Conservation (phyloP, 2,329 filamentous ascomycete genomes). For the Ascocoryne sarcoides region DNA sequence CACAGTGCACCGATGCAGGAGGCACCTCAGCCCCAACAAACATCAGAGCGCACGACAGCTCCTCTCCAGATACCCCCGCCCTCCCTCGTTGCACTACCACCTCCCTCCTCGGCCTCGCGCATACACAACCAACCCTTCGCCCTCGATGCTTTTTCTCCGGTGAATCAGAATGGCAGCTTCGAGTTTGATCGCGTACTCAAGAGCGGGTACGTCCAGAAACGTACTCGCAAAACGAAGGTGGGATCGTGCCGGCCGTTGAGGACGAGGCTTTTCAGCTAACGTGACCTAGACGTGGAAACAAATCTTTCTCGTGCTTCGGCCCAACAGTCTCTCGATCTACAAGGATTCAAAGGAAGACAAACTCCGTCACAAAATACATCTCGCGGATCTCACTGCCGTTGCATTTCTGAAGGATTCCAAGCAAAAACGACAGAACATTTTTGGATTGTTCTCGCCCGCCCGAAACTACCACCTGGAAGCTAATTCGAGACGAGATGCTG, state of each 20-base stretch:
- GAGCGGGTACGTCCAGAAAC: constrained; percentile 75
- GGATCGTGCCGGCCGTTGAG: not conserved
- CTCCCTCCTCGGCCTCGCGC: constrained; percentile 17
- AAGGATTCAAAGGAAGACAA: constrained; percentile 85
- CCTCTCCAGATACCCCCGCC: constrained; percentile 18
- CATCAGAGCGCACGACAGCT: constrained; percentile 17
- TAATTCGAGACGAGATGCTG: constrained; percentile 60
- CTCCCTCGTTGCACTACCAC: constrained; percentile 12
- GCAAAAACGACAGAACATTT: constrained; percentile 76
- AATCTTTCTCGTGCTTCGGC: constrained; percentile 80
- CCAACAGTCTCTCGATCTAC: constrained; percentile 86
- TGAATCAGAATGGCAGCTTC: constrained; percentile 92
- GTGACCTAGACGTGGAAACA: constrained; percentile 73
- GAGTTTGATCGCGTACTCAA: constrained; percentile 93
- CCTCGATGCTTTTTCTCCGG: constrained; percentile 66
- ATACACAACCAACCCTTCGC: constrained; percentile 36
- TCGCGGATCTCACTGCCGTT: constrained; percentile 86
- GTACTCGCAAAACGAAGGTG: constrained; percentile 91
- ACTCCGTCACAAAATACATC: constrained; percentile 76
- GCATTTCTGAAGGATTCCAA: constrained; percentile 84
- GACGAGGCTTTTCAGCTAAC: not conserved
- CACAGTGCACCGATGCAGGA: constrained; percentile 11
- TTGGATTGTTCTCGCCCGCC: constrained; percentile 84
- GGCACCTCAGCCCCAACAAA: constrained; percentile 19
- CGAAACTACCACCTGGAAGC: constrained; percentile 90